A percentile compares a stretch with the other conserved stretches of the same genome.
phyloP scores from a whole-genome alignment of 495 filamentous ascomycete genomes.

The Aspergillus coremiiformis region DNA sequence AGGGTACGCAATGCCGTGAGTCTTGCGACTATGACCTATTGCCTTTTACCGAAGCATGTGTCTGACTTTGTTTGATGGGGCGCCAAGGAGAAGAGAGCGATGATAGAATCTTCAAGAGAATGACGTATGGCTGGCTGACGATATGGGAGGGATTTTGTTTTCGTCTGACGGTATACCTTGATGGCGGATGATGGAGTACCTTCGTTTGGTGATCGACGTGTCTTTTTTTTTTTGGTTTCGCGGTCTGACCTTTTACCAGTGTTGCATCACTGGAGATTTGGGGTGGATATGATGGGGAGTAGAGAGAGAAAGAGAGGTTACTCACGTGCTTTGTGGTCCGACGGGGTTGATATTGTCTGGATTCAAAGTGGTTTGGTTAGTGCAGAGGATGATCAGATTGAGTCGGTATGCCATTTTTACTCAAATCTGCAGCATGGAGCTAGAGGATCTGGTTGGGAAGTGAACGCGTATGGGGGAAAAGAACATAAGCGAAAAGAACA shows the following conservation, averaged over 20 bases:
- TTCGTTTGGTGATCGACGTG: conserved; percentile 15
- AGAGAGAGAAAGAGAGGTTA: conserved; percentile 1
- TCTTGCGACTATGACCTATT: conserved; percentile 20
- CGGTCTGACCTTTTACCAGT: conserved; percentile 62
- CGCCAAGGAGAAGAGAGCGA: background rate
- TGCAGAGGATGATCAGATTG: background rate
- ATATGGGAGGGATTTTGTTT: conserved; percentile 10
- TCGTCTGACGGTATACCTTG: background rate
- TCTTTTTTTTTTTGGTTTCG: conserved; percentile 14
- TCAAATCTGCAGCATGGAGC: too few species aligned
- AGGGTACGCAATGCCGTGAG: conserved; percentile 12
- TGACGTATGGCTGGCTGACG: background rate
- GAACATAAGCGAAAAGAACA: background rate
- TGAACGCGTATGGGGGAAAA: background rate
- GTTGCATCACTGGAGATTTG: conserved; percentile 48
- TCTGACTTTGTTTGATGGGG: conserved; percentile 15
- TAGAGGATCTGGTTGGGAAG: background rate
- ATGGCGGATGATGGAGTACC: conserved; percentile 16
- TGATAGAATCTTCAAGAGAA: background rate
- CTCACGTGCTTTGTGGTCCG: background rate
- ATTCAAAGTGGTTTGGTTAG: background rate
- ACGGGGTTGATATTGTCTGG: background rate
- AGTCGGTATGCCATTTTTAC: too few species aligned
- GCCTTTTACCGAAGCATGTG: conserved; percentile 20
- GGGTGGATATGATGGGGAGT: background rate